Evolutionary conservation across 768 basidiomycete genomes (phyloP), one percentile per base, ranked within the genome.

Genomic region (Hortiboletus flavorubellus): DNA sequence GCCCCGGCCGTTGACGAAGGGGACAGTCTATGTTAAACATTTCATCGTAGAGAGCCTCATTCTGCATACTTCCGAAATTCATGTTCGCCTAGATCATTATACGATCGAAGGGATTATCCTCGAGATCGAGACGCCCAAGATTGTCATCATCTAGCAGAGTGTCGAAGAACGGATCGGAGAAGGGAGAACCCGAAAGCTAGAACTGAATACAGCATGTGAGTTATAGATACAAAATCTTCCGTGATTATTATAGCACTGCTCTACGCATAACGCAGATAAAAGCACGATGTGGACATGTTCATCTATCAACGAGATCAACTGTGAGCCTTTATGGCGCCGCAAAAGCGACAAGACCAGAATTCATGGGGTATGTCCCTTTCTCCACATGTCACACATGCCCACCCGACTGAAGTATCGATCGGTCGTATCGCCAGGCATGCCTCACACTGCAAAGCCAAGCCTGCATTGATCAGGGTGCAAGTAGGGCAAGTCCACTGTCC

Each of bases 121-220:
- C 4, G 76, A 83, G 59, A 91, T 94, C n/a, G 91, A 93, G 68
- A 84, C 87, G 63, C 75, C 89, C 33, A 93, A 94, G 73, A 91
- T 84, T 0, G 89, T 89, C 4, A 88, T 93, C 45, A 80, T 93
- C n/a, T 87, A 86, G 59, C 88, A 89, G 64, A 89, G 1, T 87
- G 93, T 64, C 80, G 82, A 15, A 83, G 84, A 39, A 79, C 59
- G 45, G 65, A 68, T 68, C 72, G 26, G 70, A 67, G 0, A 78
- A 76, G 43, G 66, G 76, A 5, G 84, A 86, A 60, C 78, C 82
- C 4, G 86, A 89, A 87, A 87, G 53, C 70, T 89, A 6, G 84
- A 89, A 64, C 21, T 21, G 21, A 91, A 92, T 64, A 71, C 92
- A 21, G 21, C 21, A 21, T 21, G 21, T 21, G 21, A 21, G 21